phyloP scores from a whole-genome alignment of 2,329 filamentous ascomycete species.

The Aureobasidium mangrovei region DNA sequence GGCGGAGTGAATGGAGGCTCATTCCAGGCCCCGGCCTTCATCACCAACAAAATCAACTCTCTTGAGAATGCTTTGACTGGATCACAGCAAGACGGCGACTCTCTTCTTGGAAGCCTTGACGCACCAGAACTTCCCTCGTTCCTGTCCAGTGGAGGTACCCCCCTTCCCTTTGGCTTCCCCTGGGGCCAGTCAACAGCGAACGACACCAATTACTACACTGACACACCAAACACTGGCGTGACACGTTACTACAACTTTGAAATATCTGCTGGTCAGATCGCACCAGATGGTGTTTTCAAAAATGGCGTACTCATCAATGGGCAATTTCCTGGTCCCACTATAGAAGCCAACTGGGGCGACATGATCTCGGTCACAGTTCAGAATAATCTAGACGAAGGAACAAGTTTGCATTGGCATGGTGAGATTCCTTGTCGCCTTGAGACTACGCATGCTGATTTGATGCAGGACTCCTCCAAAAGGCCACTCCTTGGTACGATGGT shows the following conservation, averaged over 20 bases:
- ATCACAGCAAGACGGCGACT: constrained; percentile 14
- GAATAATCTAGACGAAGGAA: constrained; percentile 34
- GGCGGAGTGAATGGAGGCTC: background rate
- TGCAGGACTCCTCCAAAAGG: constrained; percentile 31
- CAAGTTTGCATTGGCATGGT: constrained; percentile 44
- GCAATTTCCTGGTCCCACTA: constrained; percentile 15
- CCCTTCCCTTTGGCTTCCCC: constrained; percentile 19
- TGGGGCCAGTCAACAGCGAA: constrained; percentile 24
- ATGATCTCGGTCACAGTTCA: constrained; percentile 28
- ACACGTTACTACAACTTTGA: constrained; percentile 28
- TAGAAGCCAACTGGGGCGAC: constrained; percentile 23
- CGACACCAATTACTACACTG: constrained; percentile 24
- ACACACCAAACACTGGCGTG: constrained; percentile 27
- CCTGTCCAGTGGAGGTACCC: constrained; percentile 17
- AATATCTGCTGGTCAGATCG: constrained; percentile 23
- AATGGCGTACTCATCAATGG: constrained; percentile 18
- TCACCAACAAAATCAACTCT: constrained; percentile 3
- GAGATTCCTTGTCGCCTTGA: background rate
- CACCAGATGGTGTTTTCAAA: constrained; percentile 27
- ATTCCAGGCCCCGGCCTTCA: constrained; percentile 7
- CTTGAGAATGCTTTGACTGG: constrained; percentile 4
- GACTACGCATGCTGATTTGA: background rate
- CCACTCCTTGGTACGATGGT: constrained; percentile 46
- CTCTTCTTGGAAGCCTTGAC: constrained; percentile 17
- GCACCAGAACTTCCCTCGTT: constrained; percentile 17